A percentile compares a stretch with the other conserved stretches of the same genome.
phyloP scores from a whole-genome alignment of 805 yeast genomes.

The Candida saitoana region DNA sequence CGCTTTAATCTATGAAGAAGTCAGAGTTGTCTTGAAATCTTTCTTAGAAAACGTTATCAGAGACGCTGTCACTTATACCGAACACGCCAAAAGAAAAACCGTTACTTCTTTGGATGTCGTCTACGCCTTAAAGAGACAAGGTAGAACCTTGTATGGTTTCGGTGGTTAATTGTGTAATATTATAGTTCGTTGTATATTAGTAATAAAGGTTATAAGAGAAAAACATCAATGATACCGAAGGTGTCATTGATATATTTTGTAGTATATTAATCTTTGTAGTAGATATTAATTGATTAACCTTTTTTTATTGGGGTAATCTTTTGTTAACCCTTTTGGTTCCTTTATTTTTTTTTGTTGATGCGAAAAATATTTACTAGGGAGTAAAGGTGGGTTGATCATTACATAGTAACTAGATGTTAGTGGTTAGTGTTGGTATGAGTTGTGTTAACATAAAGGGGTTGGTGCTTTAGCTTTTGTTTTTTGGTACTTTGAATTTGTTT shows the following conservation, averaged over 20 bases:
- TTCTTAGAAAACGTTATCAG: slow-evolving; percentile 96
- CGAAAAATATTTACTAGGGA: too few species aligned
- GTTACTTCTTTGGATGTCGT: slow-evolving; percentile 97
- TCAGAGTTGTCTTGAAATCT: slow-evolving; percentile 90
- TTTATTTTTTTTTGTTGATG: background rate
- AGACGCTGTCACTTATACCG: slow-evolving; percentile 98
- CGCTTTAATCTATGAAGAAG: slow-evolving; percentile 96
- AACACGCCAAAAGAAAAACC: slow-evolving; percentile 99
- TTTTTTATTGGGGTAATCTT: background rate
- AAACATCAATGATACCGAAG: too few species aligned
- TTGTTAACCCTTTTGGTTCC: background rate
- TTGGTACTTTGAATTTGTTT: too few species aligned
- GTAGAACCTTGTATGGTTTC: slow-evolving; percentile 99
- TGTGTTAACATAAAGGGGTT: too few species aligned
- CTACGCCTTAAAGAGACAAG: slow-evolving; percentile 99
- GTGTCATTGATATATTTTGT: too few species aligned
- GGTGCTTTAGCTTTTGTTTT: too few species aligned
- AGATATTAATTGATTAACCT: background rate
- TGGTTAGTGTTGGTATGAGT: too few species aligned
- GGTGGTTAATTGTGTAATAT: slow-evolving; percentile 81
- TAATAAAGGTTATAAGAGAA: too few species aligned
- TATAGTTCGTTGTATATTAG: too few species aligned
- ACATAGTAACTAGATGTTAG: too few species aligned
- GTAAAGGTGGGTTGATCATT: too few species aligned
- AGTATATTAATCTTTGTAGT: slow-evolving; percentile 7